Evolutionary conservation across 768 basidiomycete genomes (phyloP).

Genomic region (Suillus brevipes): DNA sequence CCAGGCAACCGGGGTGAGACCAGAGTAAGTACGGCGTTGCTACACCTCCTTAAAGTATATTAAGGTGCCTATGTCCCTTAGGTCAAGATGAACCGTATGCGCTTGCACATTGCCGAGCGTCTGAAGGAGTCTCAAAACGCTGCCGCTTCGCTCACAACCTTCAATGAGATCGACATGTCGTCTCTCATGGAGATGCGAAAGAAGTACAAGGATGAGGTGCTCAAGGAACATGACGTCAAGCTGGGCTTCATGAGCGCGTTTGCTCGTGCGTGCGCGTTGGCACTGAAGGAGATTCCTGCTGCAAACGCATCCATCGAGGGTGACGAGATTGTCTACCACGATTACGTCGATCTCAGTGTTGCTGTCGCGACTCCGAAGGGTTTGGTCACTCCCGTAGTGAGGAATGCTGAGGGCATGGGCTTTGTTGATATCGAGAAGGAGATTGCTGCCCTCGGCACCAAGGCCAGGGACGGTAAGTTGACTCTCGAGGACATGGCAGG

Average conservation of each 20-base stretch:
- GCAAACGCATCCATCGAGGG: conserved; percentile 96
- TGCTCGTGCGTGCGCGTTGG: conserved; percentile 80
- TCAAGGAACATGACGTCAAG: conserved; percentile 93
- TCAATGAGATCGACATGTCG: conserved; percentile 99
- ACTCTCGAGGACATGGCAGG: conserved; percentile 98
- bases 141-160: conserved; percentile 95
- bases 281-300: conserved; percentile 87
- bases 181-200: conserved; percentile 90
- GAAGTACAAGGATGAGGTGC: conserved; percentile 87
- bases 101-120: conserved; percentile 93
- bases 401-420: conserved; percentile 85
- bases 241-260: conserved; percentile 99
- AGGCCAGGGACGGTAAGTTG: conserved; percentile 92
- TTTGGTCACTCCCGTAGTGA: conserved; percentile 91
- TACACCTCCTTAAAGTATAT: background rate
- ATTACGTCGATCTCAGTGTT: conserved; percentile 91
- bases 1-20: conserved; percentile 79
- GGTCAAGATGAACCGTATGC: conserved; percentile 99
- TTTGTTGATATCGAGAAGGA: conserved; percentile 93
- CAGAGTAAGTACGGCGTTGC: conserved; percentile 50
- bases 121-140: conserved; percentile 98
- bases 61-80: conserved; percentile 25
- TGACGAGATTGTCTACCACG: conserved; percentile 89
- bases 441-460: conserved; percentile 88
- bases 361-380: conserved; percentile 98